Conservation (phyloP, 805 yeast genomes). For the Saccharomycopsis sp. region DNA sequence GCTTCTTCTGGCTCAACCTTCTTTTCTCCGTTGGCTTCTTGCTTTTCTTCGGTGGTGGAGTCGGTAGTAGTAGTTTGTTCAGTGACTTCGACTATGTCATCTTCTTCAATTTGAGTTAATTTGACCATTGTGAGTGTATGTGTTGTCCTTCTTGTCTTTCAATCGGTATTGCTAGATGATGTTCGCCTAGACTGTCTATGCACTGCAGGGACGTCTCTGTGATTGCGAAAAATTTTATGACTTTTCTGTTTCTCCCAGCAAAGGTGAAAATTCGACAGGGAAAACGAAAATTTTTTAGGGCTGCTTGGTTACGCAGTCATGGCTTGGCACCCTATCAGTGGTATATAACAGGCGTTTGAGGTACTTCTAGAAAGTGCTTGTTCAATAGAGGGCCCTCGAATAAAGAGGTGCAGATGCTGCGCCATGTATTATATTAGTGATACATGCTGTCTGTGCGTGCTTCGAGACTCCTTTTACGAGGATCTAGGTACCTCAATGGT, state of each 20-base stretch:
- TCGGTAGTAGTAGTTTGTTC: constrained; percentile 29
- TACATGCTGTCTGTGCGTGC: too few relatives aligned
- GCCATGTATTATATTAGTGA: too few relatives aligned
- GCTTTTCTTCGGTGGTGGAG: constrained; percentile 30
- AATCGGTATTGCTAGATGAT: background rate
- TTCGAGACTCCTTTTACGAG: too few relatives aligned
- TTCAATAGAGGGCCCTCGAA: too few relatives aligned
- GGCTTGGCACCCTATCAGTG: too few relatives aligned
- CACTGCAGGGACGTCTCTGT: too few relatives aligned
- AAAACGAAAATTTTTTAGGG: background rate
- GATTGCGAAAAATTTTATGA: background rate
- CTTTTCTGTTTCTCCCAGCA: background rate
- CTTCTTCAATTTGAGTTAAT: constrained; percentile 66
- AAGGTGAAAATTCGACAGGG: too few relatives aligned
- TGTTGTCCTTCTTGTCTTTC: background rate
- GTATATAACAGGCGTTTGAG: too few relatives aligned
- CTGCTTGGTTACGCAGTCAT: background rate
- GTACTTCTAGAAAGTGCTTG: too few relatives aligned
- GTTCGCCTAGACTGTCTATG: background rate
- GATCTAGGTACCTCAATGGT: too few relatives aligned
- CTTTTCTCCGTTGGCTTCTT: constrained; percentile 30
- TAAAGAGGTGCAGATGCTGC: too few relatives aligned
- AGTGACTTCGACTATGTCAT: constrained; percentile 26
- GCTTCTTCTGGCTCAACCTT: constrained; percentile 31
- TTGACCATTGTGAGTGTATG: constrained; percentile 51